Evolutionary conservation across 179 eudicot genomes (phyloP).

Genomic region (Actinidia chinensis): DNA sequence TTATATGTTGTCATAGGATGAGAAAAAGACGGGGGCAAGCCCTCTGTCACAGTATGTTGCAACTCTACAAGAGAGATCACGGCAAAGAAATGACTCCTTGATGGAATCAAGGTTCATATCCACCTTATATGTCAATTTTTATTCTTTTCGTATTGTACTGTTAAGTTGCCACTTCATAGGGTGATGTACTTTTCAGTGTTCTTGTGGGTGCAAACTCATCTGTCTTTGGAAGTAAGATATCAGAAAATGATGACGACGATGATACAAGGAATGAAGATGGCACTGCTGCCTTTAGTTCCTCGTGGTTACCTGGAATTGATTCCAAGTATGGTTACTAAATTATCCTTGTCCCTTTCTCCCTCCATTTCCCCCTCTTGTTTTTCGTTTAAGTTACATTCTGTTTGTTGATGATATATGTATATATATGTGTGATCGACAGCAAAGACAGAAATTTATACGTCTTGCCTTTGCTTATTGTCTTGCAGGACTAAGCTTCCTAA

Average conservation of each 20-base stretch:
- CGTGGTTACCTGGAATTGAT: conserved; percentile 59
- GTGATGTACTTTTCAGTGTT: conserved; percentile 48
- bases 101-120: conserved; percentile 65
- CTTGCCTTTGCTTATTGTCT: background rate
- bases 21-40: conserved; percentile 60
- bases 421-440: too few relatives aligned
- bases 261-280: conserved; percentile 40
- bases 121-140: background rate
- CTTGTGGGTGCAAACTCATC: conserved; percentile 63
- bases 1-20: conserved; percentile 49
- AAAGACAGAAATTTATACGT: background rate
- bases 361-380: conserved; percentile 3
- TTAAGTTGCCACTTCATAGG: background rate
- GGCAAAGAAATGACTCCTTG: conserved; percentile 59
- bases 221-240: conserved; percentile 44
- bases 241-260: conserved; percentile 44
- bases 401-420: background rate
- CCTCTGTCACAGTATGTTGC: conserved; percentile 72
- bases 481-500: conserved; percentile 38
- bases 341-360: conserved; percentile 15
- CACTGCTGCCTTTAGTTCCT: conserved; percentile 51
- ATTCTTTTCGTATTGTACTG: background rate
- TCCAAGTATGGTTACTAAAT: conserved; percentile 44
- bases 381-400: background rate
- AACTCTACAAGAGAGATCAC: conserved; percentile 61